Percentiles rank a stretch among this genome's conserved stretches.
Evolutionary conservation across 257 asterid genomes (phyloP).

Genomic region (Nemophila menziesii): DNA sequence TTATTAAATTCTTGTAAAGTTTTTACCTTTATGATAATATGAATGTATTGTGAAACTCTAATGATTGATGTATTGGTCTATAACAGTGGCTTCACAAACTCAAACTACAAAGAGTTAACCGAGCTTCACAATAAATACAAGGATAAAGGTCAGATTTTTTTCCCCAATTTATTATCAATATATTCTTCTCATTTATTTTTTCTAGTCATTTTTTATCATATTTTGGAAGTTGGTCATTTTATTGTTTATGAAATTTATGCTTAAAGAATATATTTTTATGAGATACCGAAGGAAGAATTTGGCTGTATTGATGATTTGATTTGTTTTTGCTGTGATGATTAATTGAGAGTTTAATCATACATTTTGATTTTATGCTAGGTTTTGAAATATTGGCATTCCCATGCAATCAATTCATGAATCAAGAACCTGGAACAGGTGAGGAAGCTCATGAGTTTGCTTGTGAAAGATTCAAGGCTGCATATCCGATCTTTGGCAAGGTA

Average conservation of each 20-base stretch:
- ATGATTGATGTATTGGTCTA: background rate
- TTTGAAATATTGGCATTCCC: constrained; percentile 88
- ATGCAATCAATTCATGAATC: constrained; percentile 78
- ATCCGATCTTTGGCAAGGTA: constrained; percentile 82
- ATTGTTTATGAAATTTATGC: no score
- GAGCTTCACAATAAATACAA: constrained; percentile 48
- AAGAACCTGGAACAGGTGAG: constrained; percentile 78
- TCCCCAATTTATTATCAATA: background rate
- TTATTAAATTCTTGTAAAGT: background rate
- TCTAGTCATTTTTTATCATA: no score
- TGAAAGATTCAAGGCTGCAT: constrained; percentile 72
- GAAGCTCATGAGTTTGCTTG: constrained; percentile 78
- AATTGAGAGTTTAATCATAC: constrained; percentile 5
- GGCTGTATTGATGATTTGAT: background rate
- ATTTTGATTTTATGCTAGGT: constrained; percentile 32
- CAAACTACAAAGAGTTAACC: constrained; percentile 68
- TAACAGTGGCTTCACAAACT: constrained; percentile 57
- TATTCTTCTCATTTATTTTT: no score
- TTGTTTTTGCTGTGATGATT: background rate
- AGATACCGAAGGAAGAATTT: background rate
- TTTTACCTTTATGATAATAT: background rate
- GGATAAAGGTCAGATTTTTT: constrained; percentile 45
- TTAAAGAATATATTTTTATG: no score
- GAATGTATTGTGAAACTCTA: background rate
- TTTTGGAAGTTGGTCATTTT: no score